Evolutionary conservation across 768 basidiomycete species (phyloP).

Genomic region (Krasilnikovozyma curviuscula): DNA sequence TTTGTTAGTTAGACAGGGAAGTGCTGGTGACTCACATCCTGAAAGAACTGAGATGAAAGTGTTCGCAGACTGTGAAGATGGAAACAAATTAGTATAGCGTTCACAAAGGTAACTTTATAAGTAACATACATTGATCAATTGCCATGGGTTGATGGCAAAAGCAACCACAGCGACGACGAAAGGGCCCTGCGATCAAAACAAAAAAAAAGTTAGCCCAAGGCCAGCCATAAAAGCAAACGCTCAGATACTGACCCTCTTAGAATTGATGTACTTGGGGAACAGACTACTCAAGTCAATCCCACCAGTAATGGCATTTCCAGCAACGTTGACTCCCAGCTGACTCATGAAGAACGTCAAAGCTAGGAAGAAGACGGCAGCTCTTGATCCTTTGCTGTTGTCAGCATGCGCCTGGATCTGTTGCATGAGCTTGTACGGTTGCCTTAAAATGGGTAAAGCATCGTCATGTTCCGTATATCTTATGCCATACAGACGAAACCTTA

Average conservation of each 20-base stretch:
- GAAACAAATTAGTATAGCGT: neutral
- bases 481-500: conserved; percentile 13
- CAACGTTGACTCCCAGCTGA: conserved; percentile 20
- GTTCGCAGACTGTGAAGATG: conserved; percentile 10
- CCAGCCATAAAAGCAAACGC: neutral
- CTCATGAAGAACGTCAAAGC: conserved; percentile 17
- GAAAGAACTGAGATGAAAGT: conserved; percentile 11
- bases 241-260: neutral
- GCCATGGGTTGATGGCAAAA: conserved; percentile 19
- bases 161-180: conserved; percentile 16
- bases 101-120: neutral
- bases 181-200: conserved; percentile 4
- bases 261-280: conserved; percentile 4
- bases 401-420: conserved; percentile 10
- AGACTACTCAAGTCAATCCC: conserved; percentile 16
- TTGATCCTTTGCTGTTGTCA: conserved; percentile 16
- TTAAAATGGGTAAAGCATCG: neutral
- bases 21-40: no score
- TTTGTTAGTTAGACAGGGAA: no score
- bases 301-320: conserved; percentile 19
- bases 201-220: neutral
- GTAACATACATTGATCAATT: conserved; percentile 10
- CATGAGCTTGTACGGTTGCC: conserved; percentile 11
- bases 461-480: neutral
- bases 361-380: conserved; percentile 23